phyloP scores from a whole-genome alignment of 1,284 basidiomycete species.

The Cryptococcus hybrid region DNA sequence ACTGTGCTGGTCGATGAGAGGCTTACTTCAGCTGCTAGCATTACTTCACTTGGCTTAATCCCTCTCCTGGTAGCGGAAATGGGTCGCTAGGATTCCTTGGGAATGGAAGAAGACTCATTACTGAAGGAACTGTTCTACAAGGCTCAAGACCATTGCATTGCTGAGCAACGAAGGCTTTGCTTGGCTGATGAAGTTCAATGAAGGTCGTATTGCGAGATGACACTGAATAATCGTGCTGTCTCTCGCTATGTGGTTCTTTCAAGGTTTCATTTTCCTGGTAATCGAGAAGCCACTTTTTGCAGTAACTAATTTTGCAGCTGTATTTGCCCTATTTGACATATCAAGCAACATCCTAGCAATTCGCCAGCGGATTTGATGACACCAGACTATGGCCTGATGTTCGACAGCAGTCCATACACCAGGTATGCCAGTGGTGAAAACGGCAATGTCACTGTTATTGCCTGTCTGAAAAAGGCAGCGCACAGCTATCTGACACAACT shows the following conservation, averaged over 20 bases:
- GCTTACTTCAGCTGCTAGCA: constrained; percentile 15
- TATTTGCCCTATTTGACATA: constrained; percentile 50
- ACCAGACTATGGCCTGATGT: constrained; percentile 98
- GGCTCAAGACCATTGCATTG: constrained; percentile 3
- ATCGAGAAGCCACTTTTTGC: constrained; percentile 12
- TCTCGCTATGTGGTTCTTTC: too few species aligned
- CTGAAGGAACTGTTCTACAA: constrained; percentile 2
- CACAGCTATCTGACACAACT: constrained; percentile 88
- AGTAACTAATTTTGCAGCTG: constrained; percentile 8
- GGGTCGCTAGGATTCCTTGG: constrained; percentile 13
- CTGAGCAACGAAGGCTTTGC: not conserved
- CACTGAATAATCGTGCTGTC: not conserved
- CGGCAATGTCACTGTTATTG: constrained; percentile 60
- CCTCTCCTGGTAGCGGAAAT: constrained; percentile 43
- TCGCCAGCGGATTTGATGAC: constrained; percentile 90
- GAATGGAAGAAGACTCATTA: constrained; percentile 10
- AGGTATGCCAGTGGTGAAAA: constrained; percentile 83
- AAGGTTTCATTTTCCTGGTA: not conserved
- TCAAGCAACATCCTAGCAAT: constrained; percentile 77
- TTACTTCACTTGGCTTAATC: constrained; percentile 22
- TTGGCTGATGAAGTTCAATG: not conserved
- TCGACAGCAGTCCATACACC: constrained; percentile 94
- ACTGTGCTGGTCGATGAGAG: not conserved
- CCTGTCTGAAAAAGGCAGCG: constrained; percentile 54
- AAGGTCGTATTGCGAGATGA: constrained; percentile 21